Percentiles rank a stretch among this genome's conserved stretches.
Conservation (phyloP, 2,329 filamentous ascomycete species). For the Sarocladiaceae sp. region DNA sequence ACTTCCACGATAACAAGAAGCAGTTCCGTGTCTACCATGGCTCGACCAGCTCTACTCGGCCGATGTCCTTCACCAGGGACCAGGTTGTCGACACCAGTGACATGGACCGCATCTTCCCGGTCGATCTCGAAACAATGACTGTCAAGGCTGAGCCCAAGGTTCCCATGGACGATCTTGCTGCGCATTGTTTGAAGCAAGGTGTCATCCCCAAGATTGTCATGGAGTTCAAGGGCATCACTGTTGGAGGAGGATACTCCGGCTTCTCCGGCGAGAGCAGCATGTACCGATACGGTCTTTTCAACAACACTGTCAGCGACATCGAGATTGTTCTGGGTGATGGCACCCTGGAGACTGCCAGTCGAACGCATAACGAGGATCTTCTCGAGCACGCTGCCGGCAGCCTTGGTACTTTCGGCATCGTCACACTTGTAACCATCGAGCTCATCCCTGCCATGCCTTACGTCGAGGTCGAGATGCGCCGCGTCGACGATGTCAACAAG, state of each 20-base stretch:
- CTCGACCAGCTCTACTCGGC: constrained; percentile 57
- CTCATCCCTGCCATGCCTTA: constrained; percentile 42
- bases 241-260: constrained; percentile 53
- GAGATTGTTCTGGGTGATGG: constrained; percentile 54
- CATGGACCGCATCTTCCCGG: constrained; percentile 47
- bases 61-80: constrained; percentile 28
- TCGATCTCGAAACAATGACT: constrained; percentile 42
- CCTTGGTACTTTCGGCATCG: constrained; percentile 52
- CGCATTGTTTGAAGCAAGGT: constrained; percentile 43
- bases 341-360: constrained; percentile 41
- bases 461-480: constrained; percentile 46
- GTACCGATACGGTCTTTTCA: constrained; percentile 54
- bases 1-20: constrained; percentile 24
- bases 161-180: constrained; percentile 51
- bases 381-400: constrained; percentile 50
- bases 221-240: constrained; percentile 57
- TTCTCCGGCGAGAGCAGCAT: constrained; percentile 53
- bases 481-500: constrained; percentile 25
- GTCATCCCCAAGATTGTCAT: constrained; percentile 53
- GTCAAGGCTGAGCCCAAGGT: constrained; percentile 56
- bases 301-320: constrained; percentile 44
- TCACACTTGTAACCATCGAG: constrained; percentile 48
- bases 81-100: constrained; percentile 50
- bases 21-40: constrained; percentile 59
- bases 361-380: constrained; percentile 41